These are phyloP conservation scores for Phytophthora pisi DNA, from an alignment of 352 stramenopile species.

Conservation along the genomic window DNA sequence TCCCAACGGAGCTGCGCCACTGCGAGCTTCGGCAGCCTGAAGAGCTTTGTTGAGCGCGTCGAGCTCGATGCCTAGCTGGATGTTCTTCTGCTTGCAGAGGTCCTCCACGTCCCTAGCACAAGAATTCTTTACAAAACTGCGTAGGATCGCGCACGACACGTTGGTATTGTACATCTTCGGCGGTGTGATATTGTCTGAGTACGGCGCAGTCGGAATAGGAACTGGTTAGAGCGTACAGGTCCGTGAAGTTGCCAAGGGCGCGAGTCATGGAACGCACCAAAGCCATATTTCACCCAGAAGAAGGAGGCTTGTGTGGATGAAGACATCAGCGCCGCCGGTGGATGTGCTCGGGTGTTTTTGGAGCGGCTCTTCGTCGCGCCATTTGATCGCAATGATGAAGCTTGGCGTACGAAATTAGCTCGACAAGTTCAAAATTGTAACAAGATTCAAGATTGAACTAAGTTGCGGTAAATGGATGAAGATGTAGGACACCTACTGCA, in stretches of 20 bases:
- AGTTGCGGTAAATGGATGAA: no score
- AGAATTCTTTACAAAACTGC: slow-evolving; percentile 71
- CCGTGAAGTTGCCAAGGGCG: neutral
- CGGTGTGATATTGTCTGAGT: slow-evolving; percentile 54
- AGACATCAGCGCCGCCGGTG: slow-evolving; percentile 10
- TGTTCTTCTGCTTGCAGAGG: slow-evolving; percentile 74
- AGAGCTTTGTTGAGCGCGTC: slow-evolving; percentile 57
- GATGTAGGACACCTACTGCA: no score
- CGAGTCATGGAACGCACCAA: slow-evolving; percentile 46
- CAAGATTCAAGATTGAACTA: no score
- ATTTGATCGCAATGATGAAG: slow-evolving; percentile 5
- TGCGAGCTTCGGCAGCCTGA: slow-evolving; percentile 13
- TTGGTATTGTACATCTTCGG: slow-evolving; percentile 83
- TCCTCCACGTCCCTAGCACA: slow-evolving; percentile 75
- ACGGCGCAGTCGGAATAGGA: no score
- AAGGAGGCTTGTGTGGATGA: slow-evolving; percentile 39
- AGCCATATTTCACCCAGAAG: slow-evolving; percentile 86
- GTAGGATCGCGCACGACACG: slow-evolving; percentile 69
- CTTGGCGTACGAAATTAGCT: slow-evolving; percentile 1
- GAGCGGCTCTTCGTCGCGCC: slow-evolving; percentile 5
- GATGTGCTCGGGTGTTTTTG: neutral
- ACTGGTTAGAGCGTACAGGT: neutral
- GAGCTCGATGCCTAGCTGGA: slow-evolving; percentile 78
- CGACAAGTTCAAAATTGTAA: no score
- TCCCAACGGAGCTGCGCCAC: slow-evolving; percentile 14